Evolutionary conservation across 805 yeast genomes (phyloP), one percentile per base, ranked within the genome.

Genomic region (Yarrowia sp.): DNA sequence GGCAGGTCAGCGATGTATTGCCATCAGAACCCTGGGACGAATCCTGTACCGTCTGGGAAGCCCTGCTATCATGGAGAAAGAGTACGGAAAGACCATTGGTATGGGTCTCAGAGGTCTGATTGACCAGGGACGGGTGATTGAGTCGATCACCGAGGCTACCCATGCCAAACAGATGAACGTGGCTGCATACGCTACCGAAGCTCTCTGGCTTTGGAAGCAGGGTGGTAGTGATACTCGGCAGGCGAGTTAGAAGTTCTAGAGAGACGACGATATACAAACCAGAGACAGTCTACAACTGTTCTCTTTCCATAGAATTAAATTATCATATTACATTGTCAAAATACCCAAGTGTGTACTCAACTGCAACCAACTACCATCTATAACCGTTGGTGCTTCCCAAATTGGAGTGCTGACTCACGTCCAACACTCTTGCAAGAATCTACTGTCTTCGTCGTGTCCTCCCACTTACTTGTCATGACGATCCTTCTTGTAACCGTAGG

Each of bases 21-120:
- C 97, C 8, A 87, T 93, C 42, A 91, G 90, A 75, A 90, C 95
- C 9, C 73, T 92, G 52, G 99, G 99, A 3, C 83, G 99, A 70
- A 86, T 95, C 0, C 80, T 95, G 55, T 92, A 90, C 78, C 91
- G 91, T 76, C 80, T 94, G 58, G 94, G 95, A 1, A 81, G 80
- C 70, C 82, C 73, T 11, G 58, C 59, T 42, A n/a, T 56, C n/a
- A 48, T 67, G 63, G 42, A 48, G 16, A 56, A 67, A 45, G 79
- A 79, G 49, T 81, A 80, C 42, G 83, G 82, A 46, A 74, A 75
- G 9, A 76, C 77, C 69, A 86, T 89, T 70, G 87, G 86, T 73
- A 76, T 75, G 26, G 80, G 84, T 75, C 81, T 91, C 75, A 89
- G 97, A 95, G 91, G 88, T 53, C 77, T 91, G 61, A 83, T 92